Base-by-base conservation (phyloP, 768 basidiomycete genomes). In the Nevesoporus exiguus region DNA sequence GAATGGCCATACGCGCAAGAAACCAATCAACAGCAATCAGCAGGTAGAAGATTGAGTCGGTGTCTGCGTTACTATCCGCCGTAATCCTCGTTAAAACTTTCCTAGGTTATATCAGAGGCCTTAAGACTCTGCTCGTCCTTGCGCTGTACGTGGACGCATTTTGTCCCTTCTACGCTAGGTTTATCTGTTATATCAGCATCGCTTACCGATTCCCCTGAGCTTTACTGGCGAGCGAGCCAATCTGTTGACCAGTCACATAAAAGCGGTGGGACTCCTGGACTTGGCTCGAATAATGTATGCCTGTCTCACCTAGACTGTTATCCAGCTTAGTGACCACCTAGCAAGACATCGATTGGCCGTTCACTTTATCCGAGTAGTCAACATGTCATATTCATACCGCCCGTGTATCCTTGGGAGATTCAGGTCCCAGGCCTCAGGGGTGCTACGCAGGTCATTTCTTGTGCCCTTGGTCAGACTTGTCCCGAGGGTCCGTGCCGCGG, bases 201-300 rank as follows among this genome's bases (percentile, higher is more conserved):
- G 76, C 83, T 0, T 91, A 91, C 62, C 90, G 91, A 58, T 77
- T 90, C 2, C 85, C 89, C 14, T 90, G 88, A 3, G 77, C 84
- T 8, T 80, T 43, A 73, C 83, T 13, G 77, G 76, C 5, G 90
- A 92, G 66, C 76, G 88, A 40, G 83, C 88, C 0, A 77, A 74
- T 49, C 69, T 79, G 15, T 66, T 91, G 30, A 90, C 90, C 0
- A 72, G 80, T 8, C 87, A 91, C 63, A 81, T 91, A 77, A 85
- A 85, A 62, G 87, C 81, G 2, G 91, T 92, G 90, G 90, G 90
- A 8, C 75, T 90, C 14, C 68, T 79, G 7, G 87, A 90, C 61
- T 81, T 81, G 0, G 86, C 88, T 13, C 77, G 87, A 34, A 79
- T 88, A 45, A 55, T 82, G 79, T 82, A 62, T 8, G 27, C 8